Base-by-base conservation (phyloP, 2,329 filamentous ascomycete genomes). In the Orbilia javanica region DNA sequence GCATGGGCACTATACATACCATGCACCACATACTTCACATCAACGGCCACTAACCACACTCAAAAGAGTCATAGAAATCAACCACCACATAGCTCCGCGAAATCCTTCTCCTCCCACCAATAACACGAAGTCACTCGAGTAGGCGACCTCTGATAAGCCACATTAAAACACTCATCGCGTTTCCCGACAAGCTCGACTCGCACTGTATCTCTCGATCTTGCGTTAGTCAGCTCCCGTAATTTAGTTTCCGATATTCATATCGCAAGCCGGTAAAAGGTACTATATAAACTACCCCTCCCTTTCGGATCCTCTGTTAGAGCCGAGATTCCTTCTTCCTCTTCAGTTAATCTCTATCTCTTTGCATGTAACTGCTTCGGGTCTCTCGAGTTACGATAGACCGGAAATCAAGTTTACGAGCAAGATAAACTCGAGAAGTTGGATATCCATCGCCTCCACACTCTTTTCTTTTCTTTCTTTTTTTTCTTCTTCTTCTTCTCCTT, bases 271-370 rank as follows among this genome's bases (percentile, higher is more conserved):
- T 60, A 60, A 34, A 77, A 77, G 66, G 66, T 77, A 46, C 62
- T 76, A 78, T 78, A 78, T 72, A 78, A 52, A 22, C 67, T 71
- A 27, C 67, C 62, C 74, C 53, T 71, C 74, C 74, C 74, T 78
- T 72, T 42, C 60, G 55, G 25, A 78, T 72, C 67, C 74, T 78
- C 74, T 78, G 72, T 36, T 68, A 52, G 46, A 50, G 25, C 60
- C 42, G 44, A 52, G 67, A 78, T 64, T 78, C 62, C 74, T 48
- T 29, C 60, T 60, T 31, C 50, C 22, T 36, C 25, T 18, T 15
- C 53, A 44, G 44, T 57, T 42, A 22, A 10, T 36, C 18, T 68
- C 50, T 13, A 7, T 63, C 39, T 60, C 20, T 46, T 57, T 50
- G 52, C 31, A 60, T 60, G 27, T 31, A 31, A 50, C 48, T 60